Base-by-base conservation (phyloP, 2,329 filamentous ascomycete species). In the Allantophomopsis lycopodina region DNA sequence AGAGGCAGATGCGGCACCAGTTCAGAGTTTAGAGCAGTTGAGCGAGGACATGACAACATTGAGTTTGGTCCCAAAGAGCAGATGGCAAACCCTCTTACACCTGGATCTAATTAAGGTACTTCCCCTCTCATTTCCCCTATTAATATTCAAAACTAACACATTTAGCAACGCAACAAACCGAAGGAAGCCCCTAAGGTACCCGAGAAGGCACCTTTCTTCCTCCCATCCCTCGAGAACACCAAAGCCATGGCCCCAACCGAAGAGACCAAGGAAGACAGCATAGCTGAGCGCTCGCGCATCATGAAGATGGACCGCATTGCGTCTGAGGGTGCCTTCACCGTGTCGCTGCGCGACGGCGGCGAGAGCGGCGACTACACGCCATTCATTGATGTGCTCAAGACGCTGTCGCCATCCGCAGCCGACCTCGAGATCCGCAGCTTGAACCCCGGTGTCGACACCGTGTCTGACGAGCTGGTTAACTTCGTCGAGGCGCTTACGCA, bases 181-280 rank as follows among this genome's bases (percentile, higher is more conserved):
- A 88, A 78, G 48, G 87, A 95, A 58, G 76, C 88, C 0, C 88
- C 88, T 13, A 95, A 95, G 62, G 73, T 78, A 6, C 91, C 91
- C 0, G 85, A 95, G 56, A 94, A 93, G 55, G 89, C 89, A 0
- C 93, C 91, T 0, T 96, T 96, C 68, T 96, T 96, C 67, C 68
- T 96, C 4, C 85, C 87, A 0, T 80, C 80, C 0, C 64, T 80
- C 4, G 67, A 69, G 11, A 52, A 51, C 23, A 42, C 50, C 2
- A 33, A 45, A n/a, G 43, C 46, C 2, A 14, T 50, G 5, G 31
- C 41, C 16, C 39, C 40, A 7, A 41, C 41, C 13, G 50, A 51
- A 13, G 42, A 52, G 23, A 48, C 50, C 10, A 48, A 54, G 13
- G 55, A 58, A 31, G 52, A 52, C 10, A 57, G 55, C 2, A 60